Evolutionary conservation across 495 filamentous ascomycete species (phyloP), one percentile per base, ranked within the genome.

Genomic region (Bacidia gigantensis): DNA sequence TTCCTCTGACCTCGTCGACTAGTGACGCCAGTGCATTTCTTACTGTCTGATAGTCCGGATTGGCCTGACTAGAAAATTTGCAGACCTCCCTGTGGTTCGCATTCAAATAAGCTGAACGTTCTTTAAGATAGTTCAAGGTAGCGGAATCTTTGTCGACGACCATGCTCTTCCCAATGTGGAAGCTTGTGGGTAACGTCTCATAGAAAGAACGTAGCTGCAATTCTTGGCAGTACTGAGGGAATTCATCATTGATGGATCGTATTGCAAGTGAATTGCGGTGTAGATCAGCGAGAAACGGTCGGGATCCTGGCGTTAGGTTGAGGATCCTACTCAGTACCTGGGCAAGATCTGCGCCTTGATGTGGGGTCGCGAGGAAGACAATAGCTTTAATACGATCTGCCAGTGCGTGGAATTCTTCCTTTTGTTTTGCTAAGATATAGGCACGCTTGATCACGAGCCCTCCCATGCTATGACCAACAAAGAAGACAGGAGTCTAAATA

Each of bases 381-480:
- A 79, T 68, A 0, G 65, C 60, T 11, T 68, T 64, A 17, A 78
- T 43, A 18, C 70, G 63, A 5, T 11, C 17, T 5, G 49, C 35
- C 2, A 57, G 20, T 5, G 45, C 39, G 3, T 58, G 54, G n/a
- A 73, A 12, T 12, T 60, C 52, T 21, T 50, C 14, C 38, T 51
- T 40, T 26, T 61, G 46, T 24, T 43, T 46, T 2, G 60, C 58
- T 5, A 61, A 58, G 46, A 60, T 40, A n/a, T 56, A 60, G 23
- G 54, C 61, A 54, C 69, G 72, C 54, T 80, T 80, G 17, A 71
- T 68, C 14, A 80, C 70, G 25, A 72, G 60, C 1, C 74, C 74
- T 21, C 75, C 75, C 74, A 77, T 75, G 54, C 65, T 70, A 60
- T 79, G 75, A 5, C 69, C 72, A 22, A 77, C 60, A 2, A 77